Percentiles rank a stretch among this genome's conserved stretches.
These are phyloP conservation scores for Lagerstroemia fauriei DNA, from an alignment of 441 rosid species.

Conservation along the genomic window DNA sequence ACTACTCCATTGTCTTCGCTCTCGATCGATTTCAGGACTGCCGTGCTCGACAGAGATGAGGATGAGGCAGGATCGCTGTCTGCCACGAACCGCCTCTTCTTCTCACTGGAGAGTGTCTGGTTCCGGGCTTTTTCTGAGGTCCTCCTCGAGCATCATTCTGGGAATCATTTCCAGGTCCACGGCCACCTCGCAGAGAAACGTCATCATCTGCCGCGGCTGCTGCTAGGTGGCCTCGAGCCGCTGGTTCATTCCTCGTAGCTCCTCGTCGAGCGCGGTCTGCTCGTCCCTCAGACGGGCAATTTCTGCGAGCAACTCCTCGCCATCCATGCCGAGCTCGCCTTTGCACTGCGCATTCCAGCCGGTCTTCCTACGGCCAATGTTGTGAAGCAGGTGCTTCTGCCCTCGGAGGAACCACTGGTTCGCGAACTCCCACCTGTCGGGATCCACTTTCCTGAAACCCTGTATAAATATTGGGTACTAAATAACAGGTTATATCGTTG, in stretches of 20 bases:
- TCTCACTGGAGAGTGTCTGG: constrained; percentile 36
- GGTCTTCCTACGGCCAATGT: constrained; percentile 61
- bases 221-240: constrained; percentile 74
- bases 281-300: constrained; percentile 71
- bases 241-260: constrained; percentile 62
- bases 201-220: constrained; percentile 81
- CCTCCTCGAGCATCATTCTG: constrained; percentile 61
- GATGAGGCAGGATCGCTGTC: constrained; percentile 29
- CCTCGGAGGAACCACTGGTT: constrained; percentile 69
- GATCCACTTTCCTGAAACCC: constrained; percentile 73
- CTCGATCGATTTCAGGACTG: constrained; percentile 42
- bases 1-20: constrained; percentile 48
- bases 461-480: constrained; percentile 8
- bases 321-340: constrained; percentile 47
- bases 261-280: constrained; percentile 58
- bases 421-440: constrained; percentile 72
- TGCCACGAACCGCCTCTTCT: constrained; percentile 54
- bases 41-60: constrained; percentile 42
- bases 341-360: constrained; percentile 35
- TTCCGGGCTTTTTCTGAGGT: constrained; percentile 18
- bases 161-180: constrained; percentile 78
- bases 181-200: constrained; percentile 65
- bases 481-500: too few species aligned
- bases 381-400: constrained; percentile 52
- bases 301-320: constrained; percentile 64